Evolutionary conservation across 1,284 basidiomycete species (phyloP), one percentile per base, ranked within the genome.

Genomic region (Sporisorium graminicola): DNA sequence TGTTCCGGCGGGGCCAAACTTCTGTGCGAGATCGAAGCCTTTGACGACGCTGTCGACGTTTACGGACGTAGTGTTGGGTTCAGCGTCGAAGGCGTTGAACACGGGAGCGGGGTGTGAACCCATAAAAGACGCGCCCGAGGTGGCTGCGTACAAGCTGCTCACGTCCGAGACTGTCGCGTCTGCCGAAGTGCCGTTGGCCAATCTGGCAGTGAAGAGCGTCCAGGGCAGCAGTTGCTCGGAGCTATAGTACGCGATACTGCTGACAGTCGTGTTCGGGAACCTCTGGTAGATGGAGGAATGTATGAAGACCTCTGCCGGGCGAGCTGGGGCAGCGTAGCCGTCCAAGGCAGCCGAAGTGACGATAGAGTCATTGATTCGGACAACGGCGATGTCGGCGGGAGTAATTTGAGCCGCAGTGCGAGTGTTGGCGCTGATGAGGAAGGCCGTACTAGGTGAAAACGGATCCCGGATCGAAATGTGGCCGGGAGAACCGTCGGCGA

Each of bases 401-500:
- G 67, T 53, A 44, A 75, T 20, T 18, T 75, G 67, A 0, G 67
- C 64, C 0, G 73, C 40, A 5, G 60, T 27, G 22, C 60, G 52
- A 22, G 50, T 67, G 16, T 54, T 60, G 12, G 43, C 67, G 2
- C 68, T 76, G 57, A 76, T 60, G 22, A 76, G 65, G 18, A 68
- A 76, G 2, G 65, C 35, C 5, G 60, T 65, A 29, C 55, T 29
- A n/a, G 73, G 67, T 16, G 65, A 53, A 5, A 68, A 55, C 3
- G 74, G 74, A 26, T 76, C 74, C 26, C 74, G 74, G 7, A 76
- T 37, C 1, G 68, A 71, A 18, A 76, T 59, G 56, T 76, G 74
- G 24, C 74, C 74, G 10, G 52, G 43, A n/a, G 54, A 31, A 33
- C 68, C 74, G 54, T 76, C 74, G 29, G 74, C 74, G 31, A 76